These are phyloP conservation scores for Calonectria hawksworthii DNA, from an alignment of 2,329 filamentous ascomycete species.

Conservation along the genomic window DNA sequence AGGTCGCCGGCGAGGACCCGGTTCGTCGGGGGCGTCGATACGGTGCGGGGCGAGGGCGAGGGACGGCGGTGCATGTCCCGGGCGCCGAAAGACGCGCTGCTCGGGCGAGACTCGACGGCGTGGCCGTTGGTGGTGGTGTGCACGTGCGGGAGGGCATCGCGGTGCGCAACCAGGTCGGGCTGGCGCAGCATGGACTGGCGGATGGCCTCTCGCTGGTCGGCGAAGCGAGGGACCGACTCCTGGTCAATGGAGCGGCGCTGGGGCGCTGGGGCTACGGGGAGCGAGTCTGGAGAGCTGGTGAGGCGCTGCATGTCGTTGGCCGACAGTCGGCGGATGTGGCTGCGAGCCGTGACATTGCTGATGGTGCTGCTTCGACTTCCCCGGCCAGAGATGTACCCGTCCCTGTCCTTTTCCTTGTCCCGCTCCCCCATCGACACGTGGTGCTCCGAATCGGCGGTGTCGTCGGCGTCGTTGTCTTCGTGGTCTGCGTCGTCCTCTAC, in stretches of 20 bases:
- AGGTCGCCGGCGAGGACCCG: slow-evolving; percentile 51
- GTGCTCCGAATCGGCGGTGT: slow-evolving; percentile 8
- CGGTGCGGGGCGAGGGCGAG: slow-evolving; percentile 55
- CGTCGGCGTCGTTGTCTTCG: not conserved
- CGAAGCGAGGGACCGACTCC: slow-evolving; percentile 49
- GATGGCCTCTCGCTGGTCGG: slow-evolving; percentile 49
- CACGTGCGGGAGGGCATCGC: slow-evolving; percentile 28
- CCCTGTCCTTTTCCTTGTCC: slow-evolving; percentile 12
- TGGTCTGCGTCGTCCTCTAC: slow-evolving; percentile 39
- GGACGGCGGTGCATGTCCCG: slow-evolving; percentile 49
- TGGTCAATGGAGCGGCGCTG: slow-evolving; percentile 55
- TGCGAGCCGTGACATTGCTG: slow-evolving; percentile 52
- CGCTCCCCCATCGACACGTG: not conserved
- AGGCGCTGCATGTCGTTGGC: slow-evolving; percentile 72
- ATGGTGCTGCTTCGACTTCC: slow-evolving; percentile 49
- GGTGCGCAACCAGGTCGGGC: slow-evolving; percentile 34
- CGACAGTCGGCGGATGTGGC: slow-evolving; percentile 67
- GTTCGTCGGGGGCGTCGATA: slow-evolving; percentile 67
- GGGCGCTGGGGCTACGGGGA: slow-evolving; percentile 65
- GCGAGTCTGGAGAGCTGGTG: slow-evolving; percentile 68
- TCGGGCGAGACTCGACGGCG: slow-evolving; percentile 41
- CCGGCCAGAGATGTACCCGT: slow-evolving; percentile 33
- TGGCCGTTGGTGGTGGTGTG: slow-evolving; percentile 46
- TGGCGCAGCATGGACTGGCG: slow-evolving; percentile 48
- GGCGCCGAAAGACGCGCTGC: slow-evolving; percentile 7